Base-by-base conservation (phyloP, 371 early-diverging fungal genomes). In the Mucor circinelloides region DNA sequence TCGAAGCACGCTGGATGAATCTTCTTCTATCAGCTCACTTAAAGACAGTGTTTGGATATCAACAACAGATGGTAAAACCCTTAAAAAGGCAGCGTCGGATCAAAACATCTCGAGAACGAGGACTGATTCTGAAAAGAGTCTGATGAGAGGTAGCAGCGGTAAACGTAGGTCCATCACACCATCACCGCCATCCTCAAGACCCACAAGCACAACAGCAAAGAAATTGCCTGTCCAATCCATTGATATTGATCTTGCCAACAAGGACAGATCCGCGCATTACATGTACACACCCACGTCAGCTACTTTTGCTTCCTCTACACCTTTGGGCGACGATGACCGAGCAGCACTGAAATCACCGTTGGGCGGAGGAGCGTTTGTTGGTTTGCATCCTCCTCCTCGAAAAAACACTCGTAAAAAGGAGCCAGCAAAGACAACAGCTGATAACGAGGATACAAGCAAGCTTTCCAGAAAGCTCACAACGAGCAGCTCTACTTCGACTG, bases 301-400 rank as follows among this genome's bases (percentile, higher is more conserved):
- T 23, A 65, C 58, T 2, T 50, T 66, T 50, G 30, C 30, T 3
- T 13, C 48, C 15, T 48, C 44, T 25, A 28, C 25, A n/a, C 9
- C 52, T 28, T 46, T 46, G 31, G 19, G 17, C 19, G 32, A 31
- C 1, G 28, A 36, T 10, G 63, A 54, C 19, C 42, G 10, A n/a
- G 28, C 32, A 19, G 38, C 21, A 17, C 13, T 63, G 13, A 21
- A 17, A n/a, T 23, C 63, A 12, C 30, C 55, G 9, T 44, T 44
- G 2, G 3, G 10, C 1, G 19, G 36, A 5, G 19, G 36, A 5
- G 27, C 48, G 15, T 65, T 65, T n/a, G 2, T 36, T 3, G 62
- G 68, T 0, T 36, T 68, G 0, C 63, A 25, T 31, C 68, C 68
- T 15, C 68, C 68, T 21, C 68, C 68, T 17, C 46, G 68, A 58